Base-by-base conservation (phyloP, 768 basidiomycete genomes). In the Lactifluus subvellereus region DNA sequence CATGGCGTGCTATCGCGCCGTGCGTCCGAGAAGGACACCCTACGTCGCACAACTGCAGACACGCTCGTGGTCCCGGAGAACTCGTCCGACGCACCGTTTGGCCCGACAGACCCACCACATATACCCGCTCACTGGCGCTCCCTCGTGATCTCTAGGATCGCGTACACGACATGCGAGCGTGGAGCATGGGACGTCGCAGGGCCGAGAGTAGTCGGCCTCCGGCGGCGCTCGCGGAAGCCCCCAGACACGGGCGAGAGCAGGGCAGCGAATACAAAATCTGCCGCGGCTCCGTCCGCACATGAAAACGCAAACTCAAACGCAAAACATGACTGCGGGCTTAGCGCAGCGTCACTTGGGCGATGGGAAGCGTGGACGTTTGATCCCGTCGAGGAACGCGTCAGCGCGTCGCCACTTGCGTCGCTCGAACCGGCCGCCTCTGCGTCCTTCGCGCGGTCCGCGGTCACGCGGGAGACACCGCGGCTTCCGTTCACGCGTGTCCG, bases 361-460 rank as follows among this genome's bases (percentile, higher is more conserved):
- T 94, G 91, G 91, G 90, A 94, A 67, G 67, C 88, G 33, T 94
- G 91, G 91, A 80, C 78, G 43, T 87, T 89, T 68, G 88, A 93
- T 67, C 83, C 84, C 9, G 73, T 77, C 5, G 72, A 76, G 16
- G 74, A 79, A 20, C 72, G 71, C 42, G 57, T 86, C 56, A 82
- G 80, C 56, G 79, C 78, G 49, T 84, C 84, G 2, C 54, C 82
- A 8, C 72, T 90, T 37, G 77, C 80, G 3, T 73, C 80, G 47
- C 71, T 90, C 30, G 70, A 75, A 13, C 69, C 65, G 47, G 16
- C 33, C 6, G 18, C 57, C 4, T 52, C 63, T 6, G 49, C 50
- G 32, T 54, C 51, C 13, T 9, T 42, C 7, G 37, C 53, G 3
- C 53, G 57, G 47, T 27, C 65, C 4, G 35, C 20, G 13, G 30